phyloP scores from a whole-genome alignment of 2,329 filamentous ascomycete genomes.

The Colletotrichum tamarilloi region DNA sequence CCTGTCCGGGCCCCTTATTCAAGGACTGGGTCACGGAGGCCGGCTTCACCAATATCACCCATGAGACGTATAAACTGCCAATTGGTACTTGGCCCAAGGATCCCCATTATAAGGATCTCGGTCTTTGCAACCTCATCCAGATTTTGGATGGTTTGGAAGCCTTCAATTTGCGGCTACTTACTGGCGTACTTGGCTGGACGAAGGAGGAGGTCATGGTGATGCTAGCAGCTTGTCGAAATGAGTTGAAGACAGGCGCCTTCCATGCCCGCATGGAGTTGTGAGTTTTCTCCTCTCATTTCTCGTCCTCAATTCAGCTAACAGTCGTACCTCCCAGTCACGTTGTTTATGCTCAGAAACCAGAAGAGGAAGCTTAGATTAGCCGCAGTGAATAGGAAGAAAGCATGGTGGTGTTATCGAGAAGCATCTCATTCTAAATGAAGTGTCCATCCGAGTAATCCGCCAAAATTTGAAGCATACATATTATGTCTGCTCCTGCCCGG shows the following conservation, averaged over 20 bases:
- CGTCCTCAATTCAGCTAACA: too few relatives aligned
- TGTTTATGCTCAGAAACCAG: slow-evolving; percentile 32
- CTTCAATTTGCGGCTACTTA: slow-evolving; percentile 43
- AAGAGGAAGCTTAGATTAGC: neutral
- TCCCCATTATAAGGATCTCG: slow-evolving; percentile 38
- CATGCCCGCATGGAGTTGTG: slow-evolving; percentile 42
- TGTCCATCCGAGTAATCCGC: too few relatives aligned
- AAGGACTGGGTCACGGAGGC: slow-evolving; percentile 43
- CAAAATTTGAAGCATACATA: too few relatives aligned
- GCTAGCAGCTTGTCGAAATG: slow-evolving; percentile 42
- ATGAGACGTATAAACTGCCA: slow-evolving; percentile 47
- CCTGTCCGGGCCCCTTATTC: slow-evolving; percentile 40
- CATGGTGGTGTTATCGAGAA: neutral
- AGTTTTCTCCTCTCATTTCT: neutral
- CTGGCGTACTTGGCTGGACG: slow-evolving; percentile 44
- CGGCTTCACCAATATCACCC: slow-evolving; percentile 50
- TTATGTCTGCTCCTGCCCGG: too few relatives aligned
- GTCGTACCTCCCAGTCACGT: neutral
- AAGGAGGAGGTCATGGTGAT: slow-evolving; percentile 40
- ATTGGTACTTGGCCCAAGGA: slow-evolving; percentile 39
- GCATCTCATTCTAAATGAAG: neutral
- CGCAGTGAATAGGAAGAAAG: neutral
- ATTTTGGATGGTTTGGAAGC: slow-evolving; percentile 40
- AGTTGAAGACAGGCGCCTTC: slow-evolving; percentile 41
- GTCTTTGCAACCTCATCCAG: slow-evolving; percentile 30